These are phyloP conservation scores for Spongiforma sp. DNA, from an alignment of 1,284 basidiomycete species.

Conservation along the genomic window DNA sequence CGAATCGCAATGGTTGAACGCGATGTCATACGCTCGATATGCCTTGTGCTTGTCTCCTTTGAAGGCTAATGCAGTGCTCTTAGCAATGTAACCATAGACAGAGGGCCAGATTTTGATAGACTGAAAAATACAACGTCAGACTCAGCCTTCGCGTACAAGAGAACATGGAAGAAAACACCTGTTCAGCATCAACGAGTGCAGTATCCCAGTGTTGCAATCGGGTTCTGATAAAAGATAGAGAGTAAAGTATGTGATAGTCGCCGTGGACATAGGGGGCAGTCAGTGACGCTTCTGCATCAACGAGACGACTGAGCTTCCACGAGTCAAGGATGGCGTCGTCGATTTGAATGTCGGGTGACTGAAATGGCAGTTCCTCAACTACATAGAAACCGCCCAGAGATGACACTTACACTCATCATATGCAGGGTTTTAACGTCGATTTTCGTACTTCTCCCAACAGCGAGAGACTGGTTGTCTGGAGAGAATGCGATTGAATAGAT, in stretches of 20 bases:
- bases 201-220: conserved; percentile 10
- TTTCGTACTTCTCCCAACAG: background rate
- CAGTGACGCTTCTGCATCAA: too few species aligned
- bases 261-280: too few species aligned
- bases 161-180: conserved; percentile 6
- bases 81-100: conserved; percentile 26
- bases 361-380: too few species aligned
- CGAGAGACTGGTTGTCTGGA: background rate
- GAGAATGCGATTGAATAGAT: background rate
- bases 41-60: too few species aligned
- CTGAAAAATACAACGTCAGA: conserved; percentile 7
- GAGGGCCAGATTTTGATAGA: conserved; percentile 18
- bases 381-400: background rate
- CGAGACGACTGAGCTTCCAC: too few species aligned
- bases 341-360: too few species aligned
- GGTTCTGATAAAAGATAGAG: conserved; percentile 5
- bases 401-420: background rate
- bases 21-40: background rate
- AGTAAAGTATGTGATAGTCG: background rate
- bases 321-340: too few species aligned
- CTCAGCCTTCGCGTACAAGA: background rate
- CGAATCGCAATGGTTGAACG: background rate
- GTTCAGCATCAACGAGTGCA: conserved; percentile 22
- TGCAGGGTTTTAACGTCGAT: background rate
- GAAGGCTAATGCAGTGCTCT: conserved; percentile 17